Base-by-base conservation (phyloP, 805 yeast genomes). In the Metschnikowia noctiluminum region DNA sequence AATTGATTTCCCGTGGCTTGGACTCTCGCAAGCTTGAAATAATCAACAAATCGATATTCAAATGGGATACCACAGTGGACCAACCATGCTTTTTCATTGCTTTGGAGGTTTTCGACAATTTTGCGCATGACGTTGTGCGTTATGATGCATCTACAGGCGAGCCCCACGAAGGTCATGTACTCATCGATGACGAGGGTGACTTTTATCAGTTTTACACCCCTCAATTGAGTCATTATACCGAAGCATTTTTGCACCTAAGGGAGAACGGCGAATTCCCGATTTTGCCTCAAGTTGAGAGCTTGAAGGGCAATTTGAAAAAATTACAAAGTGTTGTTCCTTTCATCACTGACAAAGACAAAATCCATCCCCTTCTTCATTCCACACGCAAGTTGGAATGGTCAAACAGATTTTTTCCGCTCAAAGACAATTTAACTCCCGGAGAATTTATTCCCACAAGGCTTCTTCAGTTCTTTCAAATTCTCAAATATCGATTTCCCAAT, bases 391-490 rank as follows among this genome's bases (percentile, higher is more conserved):
- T 81, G 46, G 60, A 65, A 42, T 51, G 77, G 49, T 71, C 77
- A 48, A 76, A 85, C 55, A 64, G 78, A 32, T 28, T 84, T 1
- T 71, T 82, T 37, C 96, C 96, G 1, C 74, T 85, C 58, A 74
- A 84, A 51, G 87, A 84, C 44, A 77, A 81, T 43, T 65, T 89
- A 30, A 74, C 89, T 0, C 82, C 80, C 2, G 85, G 89, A 0
- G 96, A 89, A 60, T 89, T 79, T 63, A 79, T 89, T 31, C 96
- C 96, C n/a, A 87, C 95, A 0, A 69, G 90, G 48, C 71, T 85
- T 30, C 57, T 85, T 28, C 79, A 85, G 62, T 76, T 89, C 43
- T 79, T 87, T 63, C 79, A 80, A 40, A 74, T 85, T 7, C 73
- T 89, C 46, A 76, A 79, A 48, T 72, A 76, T 31, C 71, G 77